Base-by-base conservation (phyloP, 2,329 filamentous ascomycete genomes). In the Aaosphaeria pasadenensis region DNA sequence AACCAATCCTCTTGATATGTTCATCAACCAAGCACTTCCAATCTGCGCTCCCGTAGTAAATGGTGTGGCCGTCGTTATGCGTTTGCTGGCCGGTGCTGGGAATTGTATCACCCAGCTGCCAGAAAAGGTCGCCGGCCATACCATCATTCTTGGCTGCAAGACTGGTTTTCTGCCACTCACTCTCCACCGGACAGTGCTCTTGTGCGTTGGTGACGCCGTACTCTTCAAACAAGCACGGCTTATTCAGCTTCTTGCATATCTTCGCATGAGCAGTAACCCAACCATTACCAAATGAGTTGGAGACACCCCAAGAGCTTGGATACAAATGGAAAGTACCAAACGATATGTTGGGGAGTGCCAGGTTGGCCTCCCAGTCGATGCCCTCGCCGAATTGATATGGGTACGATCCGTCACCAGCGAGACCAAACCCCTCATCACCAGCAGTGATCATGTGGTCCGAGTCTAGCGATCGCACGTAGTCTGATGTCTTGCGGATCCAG, bases 381-480 rank as follows among this genome's bases (percentile, higher is more conserved):
- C 80, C 80, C 52, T 83, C 79, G 44, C 59, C 58, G 45, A 70
- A 75, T 6, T 67, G 62, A 62, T 80, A 82, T 4, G 79, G 79
- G 56, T 82, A 83, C 6, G 54, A 57, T n/a, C 55, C 74, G 44
- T 81, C 80, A 2, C 77, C 60, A 2, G 54, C 32, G 5, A 66
- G 76, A 2, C 71, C 69, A 17, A 77, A 83, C 5, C 84, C 84
- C 64, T 87, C 84, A 53, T 86, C 83, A 11, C 84, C 83, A 17
- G 84, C 74, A 0, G 79, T 78, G 38, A 86, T 82, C 74, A 86
- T 78, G 62, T 86, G 84, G 42, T 76, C 63, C 1, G 74, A 54
- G 58, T 87, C 84, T 9, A 87, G 71, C 9, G 72, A 77, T 67
- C 87, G 87, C 67, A 88, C 80, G 60, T 85, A 87, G 6, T 73